Evolutionary conservation across 2,329 filamentous ascomycete species (phyloP).

Genomic region (Geosmithia putterillii): DNA sequence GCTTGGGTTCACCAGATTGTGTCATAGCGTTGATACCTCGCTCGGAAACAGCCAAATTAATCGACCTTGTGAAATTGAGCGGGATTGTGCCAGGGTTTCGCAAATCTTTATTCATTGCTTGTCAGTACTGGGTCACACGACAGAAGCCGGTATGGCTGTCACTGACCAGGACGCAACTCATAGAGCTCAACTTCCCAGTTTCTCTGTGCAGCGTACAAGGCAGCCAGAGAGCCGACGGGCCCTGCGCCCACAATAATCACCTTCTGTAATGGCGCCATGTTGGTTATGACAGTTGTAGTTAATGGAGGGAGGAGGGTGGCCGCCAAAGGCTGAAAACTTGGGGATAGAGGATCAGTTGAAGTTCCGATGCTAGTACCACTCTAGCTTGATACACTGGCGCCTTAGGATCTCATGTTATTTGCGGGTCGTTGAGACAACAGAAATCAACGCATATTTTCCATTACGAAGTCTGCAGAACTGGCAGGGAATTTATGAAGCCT

Average conservation of each 20-base stretch:
- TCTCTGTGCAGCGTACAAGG: constrained; percentile 79
- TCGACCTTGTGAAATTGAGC: constrained; percentile 95
- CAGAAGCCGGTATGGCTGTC: background rate
- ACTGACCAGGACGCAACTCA: constrained; percentile 78
- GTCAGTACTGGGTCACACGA: background rate
- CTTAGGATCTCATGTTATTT: background rate
- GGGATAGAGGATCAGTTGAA: background rate
- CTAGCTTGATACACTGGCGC: background rate
- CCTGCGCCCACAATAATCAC: constrained; percentile 82
- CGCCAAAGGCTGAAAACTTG: background rate
- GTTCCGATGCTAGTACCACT: background rate
- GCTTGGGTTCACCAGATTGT: constrained; percentile 49
- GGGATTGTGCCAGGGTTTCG: constrained; percentile 71
- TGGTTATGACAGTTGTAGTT: background rate
- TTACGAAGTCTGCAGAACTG: background rate
- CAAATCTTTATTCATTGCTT: constrained; percentile 52
- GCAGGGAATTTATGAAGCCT: background rate
- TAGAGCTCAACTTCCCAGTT: constrained; percentile 90
- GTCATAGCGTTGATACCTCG: constrained; percentile 83
- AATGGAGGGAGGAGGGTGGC: background rate
- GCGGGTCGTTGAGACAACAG: background rate
- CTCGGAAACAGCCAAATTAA: constrained; percentile 90
- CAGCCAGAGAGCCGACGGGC: constrained; percentile 84
- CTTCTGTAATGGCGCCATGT: constrained; percentile 38
- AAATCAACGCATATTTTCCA: background rate